Evolutionary conservation across 1,139 yeast genomes (phyloP).

Genomic region (Geotrichum fermentans): DNA sequence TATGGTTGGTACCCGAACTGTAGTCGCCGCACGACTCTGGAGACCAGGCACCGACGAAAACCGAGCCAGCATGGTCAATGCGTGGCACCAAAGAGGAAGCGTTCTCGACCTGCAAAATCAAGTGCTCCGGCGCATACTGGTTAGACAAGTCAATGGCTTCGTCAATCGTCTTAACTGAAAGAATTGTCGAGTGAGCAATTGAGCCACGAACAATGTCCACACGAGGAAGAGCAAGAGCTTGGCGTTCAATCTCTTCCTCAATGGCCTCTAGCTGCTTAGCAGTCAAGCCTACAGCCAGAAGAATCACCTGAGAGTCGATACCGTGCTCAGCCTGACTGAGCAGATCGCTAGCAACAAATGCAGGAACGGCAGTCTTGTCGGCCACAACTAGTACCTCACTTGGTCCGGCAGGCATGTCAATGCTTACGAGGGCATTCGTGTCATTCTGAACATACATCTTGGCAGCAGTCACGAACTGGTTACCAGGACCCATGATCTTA

Average conservation of each 20-base stretch:
- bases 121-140: slow-evolving; percentile 93
- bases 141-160: slow-evolving; percentile 83
- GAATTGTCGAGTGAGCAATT: slow-evolving; percentile 82
- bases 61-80: slow-evolving; percentile 91
- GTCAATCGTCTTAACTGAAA: slow-evolving; percentile 60
- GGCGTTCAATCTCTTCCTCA: slow-evolving; percentile 75
- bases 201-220: slow-evolving; percentile 89
- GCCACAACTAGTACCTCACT: slow-evolving; percentile 94
- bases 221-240: slow-evolving; percentile 85
- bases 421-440: slow-evolving; percentile 88
- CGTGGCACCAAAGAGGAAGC: slow-evolving; percentile 66
- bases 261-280: slow-evolving; percentile 57
- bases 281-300: slow-evolving; percentile 73
- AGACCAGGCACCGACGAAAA: slow-evolving; percentile 90
- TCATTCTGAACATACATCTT: slow-evolving; percentile 96
- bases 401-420: slow-evolving; percentile 99
- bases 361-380: slow-evolving; percentile 81
- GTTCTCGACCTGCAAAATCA: slow-evolving; percentile 79
- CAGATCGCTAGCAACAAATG: slow-evolving; percentile 91
- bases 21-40: slow-evolving; percentile 99
- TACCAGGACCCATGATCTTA: slow-evolving; percentile 97
- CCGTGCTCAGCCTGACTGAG: slow-evolving; percentile 99
- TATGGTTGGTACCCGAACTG: slow-evolving; percentile 95
- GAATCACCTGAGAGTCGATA: slow-evolving; percentile 90
- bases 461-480: slow-evolving; percentile 98